Percentiles rank a stretch among this genome's conserved stretches.
phyloP scores from a whole-genome alignment of 257 asterid genomes.

The Linaria vulgaris region DNA sequence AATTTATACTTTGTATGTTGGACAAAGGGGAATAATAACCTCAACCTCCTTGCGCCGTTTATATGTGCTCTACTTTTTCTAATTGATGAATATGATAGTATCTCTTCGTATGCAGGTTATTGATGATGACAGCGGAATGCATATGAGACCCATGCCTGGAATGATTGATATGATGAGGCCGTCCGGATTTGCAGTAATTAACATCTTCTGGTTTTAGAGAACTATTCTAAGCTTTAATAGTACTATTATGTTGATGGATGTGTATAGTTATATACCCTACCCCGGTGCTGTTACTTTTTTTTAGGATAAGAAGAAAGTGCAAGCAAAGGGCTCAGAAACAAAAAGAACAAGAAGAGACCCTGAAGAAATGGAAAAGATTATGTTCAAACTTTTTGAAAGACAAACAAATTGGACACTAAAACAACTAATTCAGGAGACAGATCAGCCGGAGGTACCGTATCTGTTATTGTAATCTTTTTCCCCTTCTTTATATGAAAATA shows the following conservation, averaged over 20 bases:
- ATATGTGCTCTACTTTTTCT: constrained; percentile 5
- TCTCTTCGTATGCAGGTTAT: constrained; percentile 47
- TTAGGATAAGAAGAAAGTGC: constrained; percentile 74
- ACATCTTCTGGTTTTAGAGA: constrained; percentile 12
- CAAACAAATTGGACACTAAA: constrained; percentile 89
- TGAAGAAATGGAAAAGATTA: constrained; percentile 84
- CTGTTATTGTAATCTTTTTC: background rate
- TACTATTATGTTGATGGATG: background rate
- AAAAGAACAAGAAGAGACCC: constrained; percentile 84
- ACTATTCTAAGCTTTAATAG: background rate
- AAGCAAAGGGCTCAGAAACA: constrained; percentile 60
- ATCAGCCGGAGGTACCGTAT: constrained; percentile 80
- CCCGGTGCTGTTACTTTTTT: constrained; percentile 3
- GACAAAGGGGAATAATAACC: constrained; percentile 1
- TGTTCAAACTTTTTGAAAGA: constrained; percentile 92
- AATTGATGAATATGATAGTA: constrained; percentile 5
- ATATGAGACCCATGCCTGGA: constrained; percentile 84
- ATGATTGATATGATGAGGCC: constrained; percentile 46
- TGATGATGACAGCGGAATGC: constrained; percentile 66
- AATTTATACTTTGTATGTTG: background rate
- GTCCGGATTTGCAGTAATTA: constrained; percentile 42
- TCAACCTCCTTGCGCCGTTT: background rate
- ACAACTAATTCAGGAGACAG: constrained; percentile 80
- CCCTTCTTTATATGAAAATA: background rate
- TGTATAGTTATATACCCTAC: constrained; percentile 14